Base-by-base conservation (phyloP, 2,329 filamentous ascomycete species). In the Diaporthe helianthi region DNA sequence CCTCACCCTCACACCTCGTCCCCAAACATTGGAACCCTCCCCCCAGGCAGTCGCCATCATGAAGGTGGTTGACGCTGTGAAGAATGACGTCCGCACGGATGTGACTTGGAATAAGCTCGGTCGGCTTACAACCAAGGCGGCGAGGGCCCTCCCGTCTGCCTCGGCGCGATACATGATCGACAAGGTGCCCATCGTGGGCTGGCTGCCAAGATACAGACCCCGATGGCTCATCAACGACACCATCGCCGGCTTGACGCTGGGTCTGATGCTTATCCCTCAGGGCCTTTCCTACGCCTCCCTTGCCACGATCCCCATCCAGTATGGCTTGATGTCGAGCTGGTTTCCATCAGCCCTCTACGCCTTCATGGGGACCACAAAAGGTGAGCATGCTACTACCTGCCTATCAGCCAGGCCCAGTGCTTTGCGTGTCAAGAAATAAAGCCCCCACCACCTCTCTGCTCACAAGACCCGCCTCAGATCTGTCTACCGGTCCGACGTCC, bases 401-500 rank as follows among this genome's bases (percentile, higher is more conserved):
- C n/a, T n/a, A n/a, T n/a, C n/a, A n/a, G n/a, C n/a, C n/a, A n/a
- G n/a, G n/a, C n/a, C n/a, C n/a, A n/a, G n/a, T n/a, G n/a, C n/a
- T n/a, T n/a, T n/a, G n/a, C n/a, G n/a, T n/a, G n/a, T n/a, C n/a
- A n/a, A n/a, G n/a, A 33, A 33, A 33, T 33, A 33, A 8, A 33
- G 6, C 13, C 5, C 13, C 36, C n/a, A n/a, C n/a, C 26, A 73
- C 1, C 10, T 15, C 10, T 44, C 19, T 36, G 17, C 54, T 69
- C 5, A 69, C 47, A 22, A 31, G 7, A 6, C 5, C 22, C 26
- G 7, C 4, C 53, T 51, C 22, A 88, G 87, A 89, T 76, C 77
- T 91, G 4, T 90, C 87, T 0, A 86, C 85, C 0, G 88, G 89
- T 5, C 89, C 89, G 15, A 91, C 89, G 0, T 90, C 88, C 0